These are phyloP conservation scores for Phlebiopsis gigantea DNA, from an alignment of 768 basidiomycete species.

Conservation along the genomic window DNA sequence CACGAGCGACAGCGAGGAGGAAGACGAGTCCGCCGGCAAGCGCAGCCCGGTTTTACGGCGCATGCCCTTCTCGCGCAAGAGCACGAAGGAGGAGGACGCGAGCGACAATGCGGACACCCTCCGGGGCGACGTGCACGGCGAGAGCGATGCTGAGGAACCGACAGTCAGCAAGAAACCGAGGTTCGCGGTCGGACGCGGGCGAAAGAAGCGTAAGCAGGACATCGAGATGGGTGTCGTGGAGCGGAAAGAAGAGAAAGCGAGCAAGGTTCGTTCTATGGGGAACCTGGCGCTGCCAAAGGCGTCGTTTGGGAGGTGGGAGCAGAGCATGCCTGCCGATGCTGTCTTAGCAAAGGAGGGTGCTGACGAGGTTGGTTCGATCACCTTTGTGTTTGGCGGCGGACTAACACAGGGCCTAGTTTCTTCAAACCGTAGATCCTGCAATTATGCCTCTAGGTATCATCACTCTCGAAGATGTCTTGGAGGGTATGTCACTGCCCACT, in stretches of 20 bases:
- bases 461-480: conserved; percentile 88
- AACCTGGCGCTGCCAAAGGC: conserved; percentile 20
- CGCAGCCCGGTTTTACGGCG: conserved; percentile 3
- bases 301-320: conserved; percentile 42
- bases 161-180: conserved; percentile 8
- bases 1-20: conserved; percentile 25
- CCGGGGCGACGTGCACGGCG: conserved; percentile 13
- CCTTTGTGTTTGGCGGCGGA: no score
- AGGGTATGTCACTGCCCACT: no score
- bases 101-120: conserved; percentile 23
- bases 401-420: conserved; percentile 41
- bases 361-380: conserved; percentile 47
- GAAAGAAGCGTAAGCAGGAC: conserved; percentile 19
- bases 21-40: not conserved
- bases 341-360: conserved; percentile 71
- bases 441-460: conserved; percentile 88
- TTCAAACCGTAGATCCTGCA: conserved; percentile 76
- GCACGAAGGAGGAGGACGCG: conserved; percentile 7
- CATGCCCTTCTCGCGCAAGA: conserved; percentile 11
- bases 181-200: conserved; percentile 20
- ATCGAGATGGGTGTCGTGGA: conserved; percentile 27
- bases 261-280: conserved; percentile 20
- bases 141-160: conserved; percentile 15
- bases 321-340: conserved; percentile 87
- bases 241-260: conserved; percentile 11